A percentile compares a stretch with the other conserved stretches of the same genome.
These are phyloP conservation scores for Lathyrus tuberosus DNA, from an alignment of 306 rosid genomes.

Conservation along the genomic window DNA sequence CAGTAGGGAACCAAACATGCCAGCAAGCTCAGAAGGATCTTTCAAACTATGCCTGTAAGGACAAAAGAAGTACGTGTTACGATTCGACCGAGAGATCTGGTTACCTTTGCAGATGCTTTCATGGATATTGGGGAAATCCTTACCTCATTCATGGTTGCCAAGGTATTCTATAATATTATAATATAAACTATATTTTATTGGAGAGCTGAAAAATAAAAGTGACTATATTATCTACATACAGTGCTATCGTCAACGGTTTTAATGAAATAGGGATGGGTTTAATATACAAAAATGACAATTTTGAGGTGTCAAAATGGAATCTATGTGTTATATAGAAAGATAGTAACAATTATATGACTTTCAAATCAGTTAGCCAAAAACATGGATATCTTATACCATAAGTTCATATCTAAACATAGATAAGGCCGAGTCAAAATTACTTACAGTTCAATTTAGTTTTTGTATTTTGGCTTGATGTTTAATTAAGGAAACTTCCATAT, in stretches of 20 bases:
- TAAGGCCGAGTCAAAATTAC: no score
- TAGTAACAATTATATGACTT: no score
- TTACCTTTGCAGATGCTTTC: not conserved
- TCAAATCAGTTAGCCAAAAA: no score
- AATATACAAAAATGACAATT: no score
- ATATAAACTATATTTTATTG: not conserved
- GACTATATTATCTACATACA: not conserved
- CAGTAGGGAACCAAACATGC: constrained; percentile 5
- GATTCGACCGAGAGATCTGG: not conserved
- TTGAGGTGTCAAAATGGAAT: not conserved
- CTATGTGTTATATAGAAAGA: not conserved
- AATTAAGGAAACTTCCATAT: no score
- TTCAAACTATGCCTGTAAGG: constrained; percentile 3
- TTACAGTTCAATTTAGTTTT: no score
- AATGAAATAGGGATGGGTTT: no score
- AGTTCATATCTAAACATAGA: no score
- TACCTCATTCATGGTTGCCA: constrained; percentile 4
- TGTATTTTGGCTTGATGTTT: no score
- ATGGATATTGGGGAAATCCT: not conserved
- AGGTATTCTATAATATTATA: not conserved
- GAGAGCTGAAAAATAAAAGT: not conserved
- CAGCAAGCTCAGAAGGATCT: constrained; percentile 1
- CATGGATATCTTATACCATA: no score
- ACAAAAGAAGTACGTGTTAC: not conserved
- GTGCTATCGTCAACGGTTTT: not conserved